Evolutionary conservation across 2,329 filamentous ascomycete genomes (phyloP).

Genomic region (Hymenoscyphus scutula): DNA sequence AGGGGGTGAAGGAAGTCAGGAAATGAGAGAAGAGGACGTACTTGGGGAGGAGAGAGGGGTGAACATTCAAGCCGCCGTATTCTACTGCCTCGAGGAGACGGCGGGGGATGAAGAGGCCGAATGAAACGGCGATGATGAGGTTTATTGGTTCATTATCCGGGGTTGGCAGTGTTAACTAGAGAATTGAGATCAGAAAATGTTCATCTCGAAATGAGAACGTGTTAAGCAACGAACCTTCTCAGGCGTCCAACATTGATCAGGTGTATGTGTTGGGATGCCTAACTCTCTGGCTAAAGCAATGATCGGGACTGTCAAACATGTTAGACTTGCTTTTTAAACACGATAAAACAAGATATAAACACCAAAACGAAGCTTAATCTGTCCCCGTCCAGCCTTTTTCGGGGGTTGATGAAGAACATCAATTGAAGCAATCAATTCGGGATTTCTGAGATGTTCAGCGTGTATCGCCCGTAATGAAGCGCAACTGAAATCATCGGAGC

Average conservation of each 20-base stretch:
- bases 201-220: background rate
- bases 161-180: constrained; percentile 46
- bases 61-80: constrained; percentile 90
- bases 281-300: constrained; percentile 62
- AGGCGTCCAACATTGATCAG: background rate
- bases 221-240: background rate
- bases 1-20: background rate
- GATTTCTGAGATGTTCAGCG: constrained; percentile 52
- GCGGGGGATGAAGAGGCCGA: constrained; percentile 82
- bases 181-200: background rate
- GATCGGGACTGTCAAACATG: constrained; percentile 62
- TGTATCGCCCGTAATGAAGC: constrained; percentile 69
- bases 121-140: constrained; percentile 88
- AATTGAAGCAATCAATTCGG: constrained; percentile 65
- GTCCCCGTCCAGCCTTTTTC: constrained; percentile 73
- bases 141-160: constrained; percentile 54
- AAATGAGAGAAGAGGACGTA: constrained; percentile 40
- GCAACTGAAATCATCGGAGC: constrained; percentile 88
- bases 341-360: constrained; percentile 4
- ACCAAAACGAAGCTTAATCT: constrained; percentile 50
- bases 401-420: constrained; percentile 81
- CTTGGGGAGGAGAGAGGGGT: constrained; percentile 88
- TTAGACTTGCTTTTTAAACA: background rate
- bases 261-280: constrained; percentile 59
- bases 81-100: constrained; percentile 66